phyloP scores from a whole-genome alignment of 345 rosid species.

The Gossypium mustelinum region DNA sequence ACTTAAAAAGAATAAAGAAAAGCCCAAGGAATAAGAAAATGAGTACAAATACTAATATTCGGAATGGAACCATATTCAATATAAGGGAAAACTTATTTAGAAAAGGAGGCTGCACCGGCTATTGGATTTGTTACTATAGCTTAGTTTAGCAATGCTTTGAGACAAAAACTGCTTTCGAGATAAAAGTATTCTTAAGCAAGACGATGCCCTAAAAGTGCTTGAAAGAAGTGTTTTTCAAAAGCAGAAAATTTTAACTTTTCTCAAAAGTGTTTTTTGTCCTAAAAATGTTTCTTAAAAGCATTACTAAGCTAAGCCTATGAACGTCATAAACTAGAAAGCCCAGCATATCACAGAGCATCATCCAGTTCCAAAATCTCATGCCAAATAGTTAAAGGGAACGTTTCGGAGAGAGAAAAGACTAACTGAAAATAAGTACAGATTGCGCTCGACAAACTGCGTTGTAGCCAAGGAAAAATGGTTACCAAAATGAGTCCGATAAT shows the following conservation, averaged over 20 bases:
- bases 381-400: background rate
- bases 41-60: background rate
- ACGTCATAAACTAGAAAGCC: background rate
- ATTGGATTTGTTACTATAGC: background rate
- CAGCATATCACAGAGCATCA: background rate
- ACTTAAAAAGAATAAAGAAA: background rate
- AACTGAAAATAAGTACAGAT: background rate
- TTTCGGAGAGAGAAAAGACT: background rate
- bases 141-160: too few relatives aligned
- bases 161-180: too few relatives aligned
- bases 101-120: too few relatives aligned
- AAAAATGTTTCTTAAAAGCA: too few relatives aligned
- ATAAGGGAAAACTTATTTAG: background rate
- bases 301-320: background rate
- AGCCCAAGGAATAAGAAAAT: background rate
- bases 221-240: too few relatives aligned
- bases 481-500: conserved; percentile 91
- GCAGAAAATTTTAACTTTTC: too few relatives aligned
- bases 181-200: too few relatives aligned
- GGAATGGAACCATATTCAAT: background rate
- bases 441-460: background rate
- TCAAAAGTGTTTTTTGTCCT: too few relatives aligned
- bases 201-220: too few relatives aligned
- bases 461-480: background rate
- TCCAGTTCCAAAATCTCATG: conserved; percentile 1